Evolutionary conservation across 2,329 filamentous ascomycete species (phyloP), one percentile per base, ranked within the genome.

Genomic region (Ophiostoma sp.): DNA sequence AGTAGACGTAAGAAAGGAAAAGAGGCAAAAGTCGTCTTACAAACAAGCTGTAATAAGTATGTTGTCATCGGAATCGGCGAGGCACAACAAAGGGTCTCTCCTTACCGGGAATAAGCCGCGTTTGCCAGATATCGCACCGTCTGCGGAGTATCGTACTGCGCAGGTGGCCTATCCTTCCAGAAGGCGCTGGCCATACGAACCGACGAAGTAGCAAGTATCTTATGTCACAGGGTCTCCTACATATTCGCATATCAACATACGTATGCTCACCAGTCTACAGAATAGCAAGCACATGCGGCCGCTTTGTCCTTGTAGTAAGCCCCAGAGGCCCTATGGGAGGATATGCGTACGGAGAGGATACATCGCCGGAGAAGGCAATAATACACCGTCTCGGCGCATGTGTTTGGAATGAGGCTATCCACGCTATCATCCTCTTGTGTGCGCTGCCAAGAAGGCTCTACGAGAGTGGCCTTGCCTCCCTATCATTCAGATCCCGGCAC

Each of bases 61-160:
- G n/a, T 27, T 52, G 49, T 27, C 8, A 27, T 42, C 62, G 45
- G 16, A 42, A 42, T 14, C 5, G 18, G n/a, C 41, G 16, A 42
- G 42, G 18, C 62, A 64, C 40, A 12, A 58, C 52, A 58, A 36
- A 12, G n/a, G 49, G 49, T 64, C 62, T 41, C 45, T 64, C 38
- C 44, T 12, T 64, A 58, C 41, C 65, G 68, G 68, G 62, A 69
- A 69, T 66, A 67, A 69, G 47, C 42, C 68, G 65, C 41, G n/a
- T 36, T 44, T 66, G 55, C 16, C 16, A 49, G 12, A 38, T 27
- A 36, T 36, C 8, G n/a, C 40, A 18, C 40, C 49, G 49, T 64
- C 41, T 4, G 9, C n/a, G 9, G 16, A 42, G n/a, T 58, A 18
- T 27, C 18, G n/a, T 27, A 55, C n/a, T 55, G 49, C 49, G 49